Base-by-base conservation (phyloP, 2,329 filamentous ascomycete genomes). In the Pseudocercospora cruenta region DNA sequence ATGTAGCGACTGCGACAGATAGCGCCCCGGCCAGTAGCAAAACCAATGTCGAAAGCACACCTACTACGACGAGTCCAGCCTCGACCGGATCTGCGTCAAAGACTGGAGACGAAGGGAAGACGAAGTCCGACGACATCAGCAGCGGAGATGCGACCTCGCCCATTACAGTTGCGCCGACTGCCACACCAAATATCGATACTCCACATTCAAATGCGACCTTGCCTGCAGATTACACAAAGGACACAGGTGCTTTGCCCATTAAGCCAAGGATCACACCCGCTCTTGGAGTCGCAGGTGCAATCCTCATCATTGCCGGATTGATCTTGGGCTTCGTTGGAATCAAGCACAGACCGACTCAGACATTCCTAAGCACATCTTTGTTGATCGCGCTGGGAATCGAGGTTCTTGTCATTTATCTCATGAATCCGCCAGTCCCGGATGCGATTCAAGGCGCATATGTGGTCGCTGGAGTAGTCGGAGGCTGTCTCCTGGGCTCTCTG, bases 361-460 rank as follows among this genome's bases (percentile, higher is more conserved):
- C 91, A 16, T 96, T 91, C 77, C 85, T 96, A 64, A 95, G 93
- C 14, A 87, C 90, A 0, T 91, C 88, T 4, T 94, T 91, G 72
- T 82, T 95, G 26, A 84, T 87, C 22, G 86, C 89, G 53, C 80
- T 97, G 39, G 88, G 91, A 16, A 89, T 95, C 12, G 88, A 91
- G 75, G 82, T 97, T 2, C 82, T 98, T 22, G 92, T 97, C 62
- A 79, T 96, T 53, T 97, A 97, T 76, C 90, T 97, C 45, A 95
- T 96, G 90, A 90, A 85, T 62, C 86, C 89, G 0, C 93, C 93
- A 0, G 86, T 96, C 45, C 87, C 85, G 66, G 82, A 91, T 76
- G 91, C 88, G 0, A 82, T 95, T 2, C 93, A 97, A 79, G 94
- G 93, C 26, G 94, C 88, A 31, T 97, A 95, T 77, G 86, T 98